Conservation (phyloP, 2,329 filamentous ascomycete species). For the Monosporascus ibericus region DNA sequence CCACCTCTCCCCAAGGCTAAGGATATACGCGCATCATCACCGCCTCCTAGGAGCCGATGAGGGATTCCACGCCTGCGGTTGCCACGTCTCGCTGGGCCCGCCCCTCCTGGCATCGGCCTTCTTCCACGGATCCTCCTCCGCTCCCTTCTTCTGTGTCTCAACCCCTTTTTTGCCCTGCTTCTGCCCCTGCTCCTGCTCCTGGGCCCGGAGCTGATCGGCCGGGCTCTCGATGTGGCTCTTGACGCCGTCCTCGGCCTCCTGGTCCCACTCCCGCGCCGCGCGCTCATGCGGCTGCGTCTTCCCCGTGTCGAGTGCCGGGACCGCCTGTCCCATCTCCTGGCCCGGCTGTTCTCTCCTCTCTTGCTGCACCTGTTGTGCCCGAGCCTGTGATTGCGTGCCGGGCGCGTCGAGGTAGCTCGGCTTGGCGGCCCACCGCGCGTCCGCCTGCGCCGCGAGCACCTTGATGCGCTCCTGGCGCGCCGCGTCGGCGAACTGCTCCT, state of each 20-base stretch:
- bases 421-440: constrained; percentile 59
- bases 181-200: constrained; percentile 9
- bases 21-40: constrained; percentile 12
- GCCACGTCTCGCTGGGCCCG: constrained; percentile 60
- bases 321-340: constrained; percentile 18
- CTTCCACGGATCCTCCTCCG: constrained; percentile 50
- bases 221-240: constrained; percentile 5
- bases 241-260: not conserved
- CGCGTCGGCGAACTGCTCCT: constrained; percentile 51
- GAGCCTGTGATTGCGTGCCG: constrained; percentile 13
- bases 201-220: not conserved
- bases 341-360: constrained; percentile 14
- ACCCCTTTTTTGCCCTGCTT: constrained; percentile 9
- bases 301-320: constrained; percentile 20
- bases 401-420: constrained; percentile 28
- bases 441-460: constrained; percentile 52
- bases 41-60: constrained; percentile 29
- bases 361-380: constrained; percentile 26
- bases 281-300: constrained; percentile 11
- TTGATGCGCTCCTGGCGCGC: constrained; percentile 47
- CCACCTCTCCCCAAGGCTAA: too few relatives aligned
- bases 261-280: constrained; percentile 3
- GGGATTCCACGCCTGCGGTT: constrained; percentile 58
- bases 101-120: constrained; percentile 33
- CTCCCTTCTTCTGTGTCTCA: constrained; percentile 1